phyloP scores from a whole-genome alignment of 1,284 basidiomycete genomes.

The Salmacisia buchloeana region DNA sequence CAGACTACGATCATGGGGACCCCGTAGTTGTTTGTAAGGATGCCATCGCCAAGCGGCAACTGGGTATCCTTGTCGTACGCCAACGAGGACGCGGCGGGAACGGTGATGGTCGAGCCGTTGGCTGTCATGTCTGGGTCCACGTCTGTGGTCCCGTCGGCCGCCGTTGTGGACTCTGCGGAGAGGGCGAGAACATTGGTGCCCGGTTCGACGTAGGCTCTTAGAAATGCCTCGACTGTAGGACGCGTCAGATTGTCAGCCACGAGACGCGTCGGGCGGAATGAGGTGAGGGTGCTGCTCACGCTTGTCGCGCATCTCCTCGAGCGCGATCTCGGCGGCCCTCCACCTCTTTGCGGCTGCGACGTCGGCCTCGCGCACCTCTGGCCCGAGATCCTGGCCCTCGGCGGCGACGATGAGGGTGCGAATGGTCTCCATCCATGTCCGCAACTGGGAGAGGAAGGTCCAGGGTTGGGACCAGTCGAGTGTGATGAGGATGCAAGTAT shows the following conservation, averaged over 20 bases:
- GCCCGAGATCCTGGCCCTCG: conserved; percentile 49
- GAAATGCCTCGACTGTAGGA: conserved; percentile 69
- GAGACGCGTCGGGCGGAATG: not conserved
- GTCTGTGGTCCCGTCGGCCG: not conserved
- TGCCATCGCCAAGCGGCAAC: conserved; percentile 27
- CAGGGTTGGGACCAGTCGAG: conserved; percentile 95
- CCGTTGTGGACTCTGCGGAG: conserved; percentile 19
- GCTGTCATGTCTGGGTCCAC: conserved; percentile 8
- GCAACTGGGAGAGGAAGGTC: conserved; percentile 79
- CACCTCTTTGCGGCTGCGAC: conserved; percentile 52
- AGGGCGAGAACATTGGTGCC: conserved; percentile 38
- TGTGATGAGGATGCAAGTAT: conserved; percentile 63
- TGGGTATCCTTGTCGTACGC: conserved; percentile 39
- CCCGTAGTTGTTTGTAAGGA: conserved; percentile 58
- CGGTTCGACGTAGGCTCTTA: conserved; percentile 85
- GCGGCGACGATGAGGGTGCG: conserved; percentile 58
- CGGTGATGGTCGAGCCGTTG: conserved; percentile 50
- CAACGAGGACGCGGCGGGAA: conserved; percentile 28
- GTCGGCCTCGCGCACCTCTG: conserved; percentile 57
- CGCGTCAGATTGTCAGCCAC: not conserved
- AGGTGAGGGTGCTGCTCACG: conserved; percentile 57
- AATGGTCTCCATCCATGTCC: conserved; percentile 65
- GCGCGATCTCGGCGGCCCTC: conserved; percentile 54
- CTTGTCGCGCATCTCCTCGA: conserved; percentile 68
- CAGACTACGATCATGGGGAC: conserved; percentile 84